phyloP scores from a whole-genome alignment of 192 early-diverging fungal genomes.

The Dissophora ornata region DNA sequence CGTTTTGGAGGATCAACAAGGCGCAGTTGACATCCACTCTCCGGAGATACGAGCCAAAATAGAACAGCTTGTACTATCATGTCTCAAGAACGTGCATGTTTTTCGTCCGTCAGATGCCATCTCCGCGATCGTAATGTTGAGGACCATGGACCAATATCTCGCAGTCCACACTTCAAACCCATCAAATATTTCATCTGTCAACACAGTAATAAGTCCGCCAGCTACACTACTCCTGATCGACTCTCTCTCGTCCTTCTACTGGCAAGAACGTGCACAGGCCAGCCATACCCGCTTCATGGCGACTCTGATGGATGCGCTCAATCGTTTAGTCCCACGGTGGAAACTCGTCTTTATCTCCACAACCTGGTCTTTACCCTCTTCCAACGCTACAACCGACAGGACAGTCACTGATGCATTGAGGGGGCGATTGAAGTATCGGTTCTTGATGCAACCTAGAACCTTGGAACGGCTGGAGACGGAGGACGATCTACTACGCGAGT shows the following conservation, averaged over 20 bases:
- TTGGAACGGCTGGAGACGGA: conserved; percentile 17
- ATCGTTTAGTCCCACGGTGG: conserved; percentile 20
- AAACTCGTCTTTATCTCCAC: conserved; percentile 32
- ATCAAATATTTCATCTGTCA: background rate
- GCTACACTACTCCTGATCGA: conserved; percentile 30
- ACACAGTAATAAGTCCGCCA: conserved; percentile 18
- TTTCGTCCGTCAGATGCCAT: conserved; percentile 40
- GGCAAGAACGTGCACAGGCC: conserved; percentile 26
- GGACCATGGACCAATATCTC: conserved; percentile 32
- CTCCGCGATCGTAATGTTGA: conserved; percentile 26
- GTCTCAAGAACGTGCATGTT: conserved; percentile 34
- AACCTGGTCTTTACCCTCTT: conserved; percentile 24
- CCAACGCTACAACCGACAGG: conserved; percentile 9
- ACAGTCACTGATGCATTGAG: conserved; percentile 30
- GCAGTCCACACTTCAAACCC: background rate
- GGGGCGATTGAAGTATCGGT: conserved; percentile 26
- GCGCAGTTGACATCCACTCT: conserved; percentile 1
- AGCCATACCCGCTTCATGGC: conserved; percentile 22
- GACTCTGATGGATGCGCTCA: conserved; percentile 14
- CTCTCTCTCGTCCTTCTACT: conserved; percentile 43
- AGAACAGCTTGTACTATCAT: conserved; percentile 17
- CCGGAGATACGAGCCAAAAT: conserved; percentile 19
- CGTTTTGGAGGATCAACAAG: background rate
- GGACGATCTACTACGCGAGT: conserved; percentile 10
- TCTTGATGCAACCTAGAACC: conserved; percentile 35